Conservation (phyloP, 2,329 filamentous ascomycete genomes). For the Fusarium pseudocircinatum region DNA sequence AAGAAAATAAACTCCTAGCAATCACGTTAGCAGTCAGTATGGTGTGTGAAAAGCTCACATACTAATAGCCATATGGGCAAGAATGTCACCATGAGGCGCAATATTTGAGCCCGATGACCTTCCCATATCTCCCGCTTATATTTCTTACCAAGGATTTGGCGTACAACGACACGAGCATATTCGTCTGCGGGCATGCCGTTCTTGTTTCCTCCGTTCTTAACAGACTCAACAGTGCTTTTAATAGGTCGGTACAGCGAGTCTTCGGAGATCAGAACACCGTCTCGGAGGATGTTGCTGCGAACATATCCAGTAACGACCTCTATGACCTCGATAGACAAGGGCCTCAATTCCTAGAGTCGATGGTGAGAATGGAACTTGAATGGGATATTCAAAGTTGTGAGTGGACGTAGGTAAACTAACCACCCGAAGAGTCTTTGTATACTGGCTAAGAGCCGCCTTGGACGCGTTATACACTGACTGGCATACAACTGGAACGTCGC, state of each 20-base stretch:
- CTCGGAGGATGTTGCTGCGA: not conserved
- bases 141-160: not conserved
- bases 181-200: not conserved
- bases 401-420: too few species aligned
- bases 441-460: not conserved
- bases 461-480: not conserved
- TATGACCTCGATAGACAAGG: accelerated
- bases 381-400: too few species aligned
- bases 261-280: not conserved
- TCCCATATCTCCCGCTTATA: not conserved
- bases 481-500: not conserved
- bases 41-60: not conserved
- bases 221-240: not conserved
- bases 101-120: not conserved
- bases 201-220: not conserved
- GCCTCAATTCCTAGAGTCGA: not conserved
- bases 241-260: not conserved
- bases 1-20: not conserved
- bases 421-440: not conserved
- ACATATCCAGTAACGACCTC: not conserved
- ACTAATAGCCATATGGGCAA: not conserved
- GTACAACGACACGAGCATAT: not conserved
- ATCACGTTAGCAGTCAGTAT: accelerated
- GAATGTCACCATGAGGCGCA: not conserved
- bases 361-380: too few species aligned